phyloP scores from a whole-genome alignment of 371 early-diverging fungal genomes.

The Apophysomyces elegans region DNA sequence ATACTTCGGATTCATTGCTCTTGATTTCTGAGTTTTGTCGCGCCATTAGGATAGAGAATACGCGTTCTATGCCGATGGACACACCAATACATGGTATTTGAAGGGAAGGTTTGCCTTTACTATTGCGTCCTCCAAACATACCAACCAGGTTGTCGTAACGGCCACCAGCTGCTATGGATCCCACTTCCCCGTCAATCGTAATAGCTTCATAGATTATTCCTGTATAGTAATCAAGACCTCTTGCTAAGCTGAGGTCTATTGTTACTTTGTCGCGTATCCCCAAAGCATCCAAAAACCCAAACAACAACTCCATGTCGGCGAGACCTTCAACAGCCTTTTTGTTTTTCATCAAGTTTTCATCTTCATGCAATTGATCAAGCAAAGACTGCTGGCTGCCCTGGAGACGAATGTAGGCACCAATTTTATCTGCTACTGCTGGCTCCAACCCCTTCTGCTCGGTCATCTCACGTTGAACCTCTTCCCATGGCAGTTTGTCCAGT shows the following conservation, averaged over 20 bases:
- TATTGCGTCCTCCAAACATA: constrained; percentile 82
- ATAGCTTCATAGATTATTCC: constrained; percentile 99
- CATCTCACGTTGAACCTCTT: constrained; percentile 96
- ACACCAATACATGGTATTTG: constrained; percentile 98
- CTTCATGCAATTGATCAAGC: constrained; percentile 68
- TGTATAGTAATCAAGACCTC: constrained; percentile 99
- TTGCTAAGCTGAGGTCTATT: constrained; percentile 96
- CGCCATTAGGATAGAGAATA: constrained; percentile 87
- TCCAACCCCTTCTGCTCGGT: constrained; percentile 87
- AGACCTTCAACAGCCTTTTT: constrained; percentile 83
- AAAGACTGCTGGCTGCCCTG: constrained; percentile 63
- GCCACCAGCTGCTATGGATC: constrained; percentile 99
- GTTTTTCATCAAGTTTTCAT: constrained; percentile 70
- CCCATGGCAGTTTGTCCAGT: constrained; percentile 96
- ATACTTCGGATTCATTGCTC: constrained; percentile 86
- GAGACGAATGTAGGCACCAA: constrained; percentile 87
- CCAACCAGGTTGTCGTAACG: constrained; percentile 99
- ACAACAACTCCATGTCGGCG: constrained; percentile 87
- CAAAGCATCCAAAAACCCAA: constrained; percentile 87
- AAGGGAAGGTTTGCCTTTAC: constrained; percentile 67
- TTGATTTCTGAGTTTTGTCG: constrained; percentile 69
- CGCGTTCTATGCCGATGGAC: constrained; percentile 97
- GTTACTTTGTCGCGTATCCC: constrained; percentile 76
- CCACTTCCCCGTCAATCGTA: constrained; percentile 86
- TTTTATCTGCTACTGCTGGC: constrained; percentile 81